Conservation (phyloP, 768 basidiomycete genomes). For the Amanita exitialis region DNA sequence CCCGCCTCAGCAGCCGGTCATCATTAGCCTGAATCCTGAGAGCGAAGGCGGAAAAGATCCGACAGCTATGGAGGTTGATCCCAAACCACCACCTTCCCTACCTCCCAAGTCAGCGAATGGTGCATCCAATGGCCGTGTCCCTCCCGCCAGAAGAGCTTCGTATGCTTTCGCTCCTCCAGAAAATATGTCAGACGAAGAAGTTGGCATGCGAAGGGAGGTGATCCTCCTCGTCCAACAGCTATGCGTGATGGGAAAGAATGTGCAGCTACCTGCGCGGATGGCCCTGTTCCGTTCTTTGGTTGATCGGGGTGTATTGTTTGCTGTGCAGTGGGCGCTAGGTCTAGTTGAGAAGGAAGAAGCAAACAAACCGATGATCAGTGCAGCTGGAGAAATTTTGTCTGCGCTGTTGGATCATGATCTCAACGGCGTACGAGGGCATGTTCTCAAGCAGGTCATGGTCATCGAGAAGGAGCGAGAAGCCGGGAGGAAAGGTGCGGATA, state of each 20-base stretch:
- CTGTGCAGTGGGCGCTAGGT: slow-evolving; percentile 88
- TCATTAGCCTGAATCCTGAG: slow-evolving; percentile 30
- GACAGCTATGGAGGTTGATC: slow-evolving; percentile 30
- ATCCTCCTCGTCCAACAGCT: slow-evolving; percentile 87
- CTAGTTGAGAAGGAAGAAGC: slow-evolving; percentile 46
- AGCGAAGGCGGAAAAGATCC: slow-evolving; percentile 26
- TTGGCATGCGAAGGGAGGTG: slow-evolving; percentile 60
- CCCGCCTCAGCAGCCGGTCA: slow-evolving; percentile 20
- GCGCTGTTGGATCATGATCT: slow-evolving; percentile 87
- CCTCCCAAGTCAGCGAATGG: slow-evolving; percentile 23
- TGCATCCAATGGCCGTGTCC: slow-evolving; percentile 6
- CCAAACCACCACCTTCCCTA: slow-evolving; percentile 13
- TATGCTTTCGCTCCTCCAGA: slow-evolving; percentile 53
- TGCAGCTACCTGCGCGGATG: slow-evolving; percentile 81
- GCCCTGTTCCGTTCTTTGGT: slow-evolving; percentile 80
- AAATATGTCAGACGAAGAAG: slow-evolving; percentile 42
- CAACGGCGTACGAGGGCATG: slow-evolving; percentile 75
- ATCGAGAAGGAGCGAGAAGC: slow-evolving; percentile 54
- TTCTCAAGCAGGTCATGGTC: slow-evolving; percentile 72
- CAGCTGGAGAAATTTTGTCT: slow-evolving; percentile 79
- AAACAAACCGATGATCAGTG: slow-evolving; percentile 55
- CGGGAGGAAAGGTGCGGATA: slow-evolving; percentile 46
- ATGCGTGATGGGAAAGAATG: slow-evolving; percentile 92
- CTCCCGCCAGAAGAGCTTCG: slow-evolving; percentile 14
- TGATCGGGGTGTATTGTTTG: slow-evolving; percentile 80